Base-by-base conservation (phyloP, 441 rosid species). In the Arabidopsis lyrata region DNA sequence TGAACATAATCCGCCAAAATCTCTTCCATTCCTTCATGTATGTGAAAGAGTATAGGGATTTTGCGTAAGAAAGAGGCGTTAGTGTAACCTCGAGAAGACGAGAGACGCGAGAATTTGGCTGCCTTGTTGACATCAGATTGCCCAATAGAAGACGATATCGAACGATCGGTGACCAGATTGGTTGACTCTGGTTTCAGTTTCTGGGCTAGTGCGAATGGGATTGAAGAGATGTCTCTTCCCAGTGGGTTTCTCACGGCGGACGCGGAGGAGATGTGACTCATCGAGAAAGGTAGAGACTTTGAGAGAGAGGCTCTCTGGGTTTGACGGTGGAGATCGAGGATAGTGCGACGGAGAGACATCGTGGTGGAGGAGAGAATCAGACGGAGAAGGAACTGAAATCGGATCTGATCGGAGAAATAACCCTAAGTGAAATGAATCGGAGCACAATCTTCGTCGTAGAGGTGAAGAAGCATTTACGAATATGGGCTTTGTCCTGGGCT, bases 1-100 rank as follows among this genome's bases (percentile, higher is more conserved):
- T 77, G 80, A 77, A 77, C 77, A 10, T 77, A 71, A 71, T 77
- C 80, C 2, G 81, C 77, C 74, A 78, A 50, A 61, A 73, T 57
- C n/a, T 78, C 81, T 62, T 73, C 68, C 74, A 78, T 61, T 6
- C 81, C 81, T 45, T 63, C 78, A 15, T 62, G 68, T 0, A 73
- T 62, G 39, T 72, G 81, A 66, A 35, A 61, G 2, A 78, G 29
- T 4, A 73, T 5, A 45, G 24, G 76, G 9, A 78, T 48, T 48
- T 78, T 78, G 15, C 60, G 65, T 45, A 72, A 34, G 58, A 10
- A 22, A 54, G 74, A 45, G 9, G 18, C 29, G 41, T 36, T 78
- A 36, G 29, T 78, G 74, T 78, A 73, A 49, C 76, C 80, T 70
- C 80, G 67, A 15, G 72, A 48, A 6, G 76, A 18, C 3, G 34